These are phyloP conservation scores for Yamadazyma philogaea DNA, from an alignment of 805 yeast species.

Conservation along the genomic window DNA sequence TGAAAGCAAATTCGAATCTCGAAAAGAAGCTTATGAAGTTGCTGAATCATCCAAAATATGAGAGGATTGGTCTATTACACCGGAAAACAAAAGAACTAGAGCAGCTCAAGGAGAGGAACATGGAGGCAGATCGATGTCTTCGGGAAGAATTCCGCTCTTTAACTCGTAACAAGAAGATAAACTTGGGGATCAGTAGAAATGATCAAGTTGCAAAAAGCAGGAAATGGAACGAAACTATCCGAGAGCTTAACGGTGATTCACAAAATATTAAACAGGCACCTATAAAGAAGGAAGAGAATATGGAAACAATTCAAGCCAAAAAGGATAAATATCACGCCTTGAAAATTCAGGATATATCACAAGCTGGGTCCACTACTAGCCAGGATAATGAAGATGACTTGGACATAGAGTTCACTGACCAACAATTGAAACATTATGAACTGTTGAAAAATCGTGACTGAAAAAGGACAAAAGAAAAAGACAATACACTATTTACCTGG, in stretches of 20 bases:
- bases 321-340: neutral
- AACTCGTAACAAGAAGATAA: conserved; percentile 11
- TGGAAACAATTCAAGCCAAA: neutral
- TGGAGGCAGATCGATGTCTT: conserved; percentile 1
- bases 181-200: conserved; percentile 13
- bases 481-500: no score
- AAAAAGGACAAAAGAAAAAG: no score
- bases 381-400: conserved; percentile 11
- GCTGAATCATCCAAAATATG: conserved; percentile 18
- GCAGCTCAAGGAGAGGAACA: neutral
- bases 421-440: conserved; percentile 8
- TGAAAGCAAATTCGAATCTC: conserved; percentile 30
- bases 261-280: neutral
- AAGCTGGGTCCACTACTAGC: neutral
- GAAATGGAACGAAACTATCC: conserved; percentile 11
- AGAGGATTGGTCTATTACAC: conserved; percentile 19
- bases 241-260: neutral
- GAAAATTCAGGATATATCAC: neutral
- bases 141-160: conserved; percentile 7
- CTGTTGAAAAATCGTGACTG: neutral
- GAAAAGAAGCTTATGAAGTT: conserved; percentile 30
- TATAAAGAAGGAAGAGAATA: neutral
- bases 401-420: conserved; percentile 8
- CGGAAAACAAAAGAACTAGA: conserved; percentile 9
- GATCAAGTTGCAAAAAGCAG: conserved; percentile 9